Percentiles rank a stretch among this genome's conserved stretches.
These are phyloP conservation scores for Lepidium aucheri DNA, from an alignment of 345 rosid genomes.

Conservation along the genomic window DNA sequence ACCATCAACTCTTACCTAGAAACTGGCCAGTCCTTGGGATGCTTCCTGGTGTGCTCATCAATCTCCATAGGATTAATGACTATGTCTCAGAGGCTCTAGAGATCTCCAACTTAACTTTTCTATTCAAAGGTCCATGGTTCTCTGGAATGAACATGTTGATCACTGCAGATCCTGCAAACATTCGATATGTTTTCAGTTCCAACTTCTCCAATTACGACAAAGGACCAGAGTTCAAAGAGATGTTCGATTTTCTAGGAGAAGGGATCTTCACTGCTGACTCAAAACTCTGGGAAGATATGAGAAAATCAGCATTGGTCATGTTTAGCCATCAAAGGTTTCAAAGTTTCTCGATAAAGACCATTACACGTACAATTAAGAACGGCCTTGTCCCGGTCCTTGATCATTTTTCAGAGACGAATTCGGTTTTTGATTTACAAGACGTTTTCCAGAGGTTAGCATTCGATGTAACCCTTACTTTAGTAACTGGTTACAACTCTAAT, in stretches of 20 bases:
- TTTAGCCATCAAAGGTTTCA: conserved; percentile 25
- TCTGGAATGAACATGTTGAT: conserved; percentile 20
- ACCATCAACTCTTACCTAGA: conserved; percentile 5
- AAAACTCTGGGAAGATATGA: conserved; percentile 26
- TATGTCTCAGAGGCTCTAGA: conserved; percentile 6
- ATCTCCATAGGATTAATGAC: conserved; percentile 16
- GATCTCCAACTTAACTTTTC: conserved; percentile 16
- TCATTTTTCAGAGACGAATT: conserved; percentile 11
- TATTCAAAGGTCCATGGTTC: conserved; percentile 26
- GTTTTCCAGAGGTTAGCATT: conserved; percentile 36
- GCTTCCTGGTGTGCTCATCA: conserved; percentile 15
- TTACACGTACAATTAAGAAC: background rate
- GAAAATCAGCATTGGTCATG: conserved; percentile 16
- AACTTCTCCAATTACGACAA: conserved; percentile 28
- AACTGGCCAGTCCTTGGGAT: conserved; percentile 29
- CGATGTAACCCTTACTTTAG: conserved; percentile 34
- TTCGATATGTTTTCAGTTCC: conserved; percentile 24
- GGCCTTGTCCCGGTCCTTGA: conserved; percentile 30
- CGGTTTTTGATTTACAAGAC: conserved; percentile 32
- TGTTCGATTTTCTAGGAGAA: conserved; percentile 27
- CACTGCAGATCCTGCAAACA: conserved; percentile 28
- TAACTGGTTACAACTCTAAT: conserved; percentile 30
- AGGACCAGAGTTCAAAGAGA: conserved; percentile 29
- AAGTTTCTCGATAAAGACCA: conserved; percentile 12
- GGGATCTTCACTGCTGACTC: conserved; percentile 35